Conservation (phyloP, 1,284 basidiomycete genomes). For the Tilletia setariae region DNA sequence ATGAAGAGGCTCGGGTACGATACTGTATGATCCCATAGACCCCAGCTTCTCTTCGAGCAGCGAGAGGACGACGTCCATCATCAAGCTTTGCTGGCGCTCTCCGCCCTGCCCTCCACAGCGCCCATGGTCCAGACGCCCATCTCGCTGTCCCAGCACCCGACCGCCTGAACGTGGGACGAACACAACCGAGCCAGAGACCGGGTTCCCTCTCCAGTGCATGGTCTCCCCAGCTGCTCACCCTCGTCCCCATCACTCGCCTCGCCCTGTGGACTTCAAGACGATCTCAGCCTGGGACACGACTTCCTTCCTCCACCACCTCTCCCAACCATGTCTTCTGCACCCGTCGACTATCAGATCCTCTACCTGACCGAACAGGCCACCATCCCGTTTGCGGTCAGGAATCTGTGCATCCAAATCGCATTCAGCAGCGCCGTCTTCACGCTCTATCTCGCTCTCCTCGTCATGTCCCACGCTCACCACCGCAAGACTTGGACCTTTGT, state of each 20-base stretch:
- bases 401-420: slow-evolving; percentile 15
- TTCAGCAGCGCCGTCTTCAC: slow-evolving; percentile 7
- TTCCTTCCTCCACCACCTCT: neutral
- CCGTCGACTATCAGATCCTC: neutral
- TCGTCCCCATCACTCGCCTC: too few relatives aligned
- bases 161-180: too few relatives aligned
- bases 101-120: neutral
- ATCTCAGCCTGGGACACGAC: too few relatives aligned
- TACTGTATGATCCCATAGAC: too few relatives aligned
- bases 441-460: neutral
- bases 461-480: slow-evolving; percentile 1
- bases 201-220: too few relatives aligned
- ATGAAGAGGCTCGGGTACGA: too few relatives aligned
- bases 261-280: too few relatives aligned
- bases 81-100: neutral
- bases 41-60: too few relatives aligned
- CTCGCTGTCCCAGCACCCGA: neutral
- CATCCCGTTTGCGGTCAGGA: slow-evolving; percentile 6
- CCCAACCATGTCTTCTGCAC: neutral
- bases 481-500: slow-evolving; percentile 13
- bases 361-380: slow-evolving; percentile 6
- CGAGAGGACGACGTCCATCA: neutral
- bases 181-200: too few relatives aligned
- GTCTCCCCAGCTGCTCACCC: too few relatives aligned
- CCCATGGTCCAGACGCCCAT: neutral